These are phyloP conservation scores for Osmanthus fragrans DNA, from an alignment of 257 asterid species.

Conservation along the genomic window DNA sequence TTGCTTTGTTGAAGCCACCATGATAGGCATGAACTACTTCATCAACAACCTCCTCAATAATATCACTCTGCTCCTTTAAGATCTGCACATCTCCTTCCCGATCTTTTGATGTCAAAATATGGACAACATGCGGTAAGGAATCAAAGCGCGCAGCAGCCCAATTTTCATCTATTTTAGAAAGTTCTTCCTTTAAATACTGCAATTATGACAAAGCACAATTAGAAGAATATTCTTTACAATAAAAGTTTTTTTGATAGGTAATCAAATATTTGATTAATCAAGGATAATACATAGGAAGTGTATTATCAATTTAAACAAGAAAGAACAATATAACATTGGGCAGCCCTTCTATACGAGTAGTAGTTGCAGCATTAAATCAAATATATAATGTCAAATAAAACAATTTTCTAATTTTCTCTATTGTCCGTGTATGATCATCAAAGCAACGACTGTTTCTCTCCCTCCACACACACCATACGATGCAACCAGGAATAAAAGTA, in stretches of 20 bases:
- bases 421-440: no score
- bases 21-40: constrained; percentile 99
- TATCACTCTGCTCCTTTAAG: constrained; percentile 95
- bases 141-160: constrained; percentile 98
- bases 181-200: constrained; percentile 88
- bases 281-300: no score
- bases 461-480: no score
- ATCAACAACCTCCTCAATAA: constrained; percentile 94
- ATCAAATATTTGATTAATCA: no score
- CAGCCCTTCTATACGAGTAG: no score
- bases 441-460: no score
- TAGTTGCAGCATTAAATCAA: no score
- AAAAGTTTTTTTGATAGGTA: no score
- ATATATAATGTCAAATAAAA: no score
- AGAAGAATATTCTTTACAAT: constrained; percentile 35
- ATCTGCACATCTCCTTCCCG: constrained; percentile 85
- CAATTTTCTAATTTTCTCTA: no score
- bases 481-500: background rate
- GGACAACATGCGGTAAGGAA: constrained; percentile 88
- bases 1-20: constrained; percentile 96
- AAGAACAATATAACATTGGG: no score
- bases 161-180: constrained; percentile 84
- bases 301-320: no score
- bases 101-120: constrained; percentile 82
- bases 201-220: constrained; percentile 33